Evolutionary conservation across 495 filamentous ascomycete genomes (phyloP), one percentile per base, ranked within the genome.

Genomic region (Talaromyces proteolyticus): DNA sequence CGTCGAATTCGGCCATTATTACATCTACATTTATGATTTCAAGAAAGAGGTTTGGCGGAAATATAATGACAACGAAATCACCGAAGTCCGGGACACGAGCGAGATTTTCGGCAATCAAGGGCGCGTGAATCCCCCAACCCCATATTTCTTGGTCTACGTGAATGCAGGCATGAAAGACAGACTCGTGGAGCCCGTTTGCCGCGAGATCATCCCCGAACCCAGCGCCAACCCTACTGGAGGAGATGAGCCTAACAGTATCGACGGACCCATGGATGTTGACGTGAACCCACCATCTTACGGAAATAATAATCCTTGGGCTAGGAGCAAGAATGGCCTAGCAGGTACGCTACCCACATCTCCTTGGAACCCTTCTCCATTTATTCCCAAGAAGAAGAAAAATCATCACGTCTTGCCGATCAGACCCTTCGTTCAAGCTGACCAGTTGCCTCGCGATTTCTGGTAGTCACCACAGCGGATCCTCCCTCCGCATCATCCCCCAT

Each of bases 11-110:
- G 93, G 93, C 1, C 93, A 98, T 64, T 99, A 96, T 70, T 99
- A 88, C 81, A 90, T 96, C 51, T 96, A 91, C 75, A 95, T 98
- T 57, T 85, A 82, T 60, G 93, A 97, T 64, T 95, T 94, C 63
- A 73, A 81, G 47, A 74, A 78, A 29, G 73, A 85, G 16, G 67
- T 91, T 41, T 98, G 93, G 90, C 85, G 89, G 44, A 89, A 88
- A 58, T 98, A 96, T 74, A 97, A 98, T 63, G 93, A 98, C 59
- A 84, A 84, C 21, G 73, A 74, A 18, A 91, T 98, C 22, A 82
- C 81, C 0, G 80, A 86, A 52, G 79, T 88, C 57, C 80, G 62
- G 24, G 75, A 80, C 58, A 57, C 68, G 50, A 67, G 69, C 51
- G 75, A 82, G 57, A 84, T 96, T 42, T 86, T 94, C 62, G 72